Conservation (phyloP, 2,329 filamentous ascomycete genomes). For the Stemphylium beticola region DNA sequence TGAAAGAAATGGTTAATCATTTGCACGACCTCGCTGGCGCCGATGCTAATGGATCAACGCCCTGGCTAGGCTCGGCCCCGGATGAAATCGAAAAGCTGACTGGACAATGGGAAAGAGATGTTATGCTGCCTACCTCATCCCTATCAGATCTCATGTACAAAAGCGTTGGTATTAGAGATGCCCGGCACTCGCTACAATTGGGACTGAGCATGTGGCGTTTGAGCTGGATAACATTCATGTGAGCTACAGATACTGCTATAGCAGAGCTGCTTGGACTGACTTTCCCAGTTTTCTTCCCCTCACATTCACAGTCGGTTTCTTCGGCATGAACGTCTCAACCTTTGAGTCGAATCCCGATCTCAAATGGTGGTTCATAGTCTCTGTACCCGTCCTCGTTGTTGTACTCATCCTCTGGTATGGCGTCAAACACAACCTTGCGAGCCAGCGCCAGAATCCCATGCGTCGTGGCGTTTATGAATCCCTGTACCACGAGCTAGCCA, state of each 20-base stretch:
- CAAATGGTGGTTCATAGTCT: slow-evolving; percentile 54
- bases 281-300: slow-evolving; percentile 60
- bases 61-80: slow-evolving; percentile 51
- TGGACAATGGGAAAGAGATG: slow-evolving; percentile 57
- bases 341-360: slow-evolving; percentile 40
- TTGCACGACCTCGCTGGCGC: slow-evolving; percentile 51
- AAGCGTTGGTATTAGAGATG: slow-evolving; percentile 60
- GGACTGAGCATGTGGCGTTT: slow-evolving; percentile 61
- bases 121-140: slow-evolving; percentile 58
- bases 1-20: slow-evolving; percentile 54
- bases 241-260: neutral
- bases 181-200: slow-evolving; percentile 56
- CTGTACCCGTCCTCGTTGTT: slow-evolving; percentile 54
- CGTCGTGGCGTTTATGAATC: slow-evolving; percentile 59
- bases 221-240: slow-evolving; percentile 74
- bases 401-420: slow-evolving; percentile 57
- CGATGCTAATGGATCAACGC: slow-evolving; percentile 31
- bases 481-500: slow-evolving; percentile 57
- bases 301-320: slow-evolving; percentile 58
- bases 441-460: slow-evolving; percentile 53
- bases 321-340: slow-evolving; percentile 60
- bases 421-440: slow-evolving; percentile 54
- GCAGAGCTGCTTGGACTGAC: neutral
- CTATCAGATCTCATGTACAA: slow-evolving; percentile 61
- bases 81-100: slow-evolving; percentile 55